Percentiles rank a stretch among this genome's conserved stretches.
phyloP scores from a whole-genome alignment of 345 rosid genomes.

The Salix caprea region DNA sequence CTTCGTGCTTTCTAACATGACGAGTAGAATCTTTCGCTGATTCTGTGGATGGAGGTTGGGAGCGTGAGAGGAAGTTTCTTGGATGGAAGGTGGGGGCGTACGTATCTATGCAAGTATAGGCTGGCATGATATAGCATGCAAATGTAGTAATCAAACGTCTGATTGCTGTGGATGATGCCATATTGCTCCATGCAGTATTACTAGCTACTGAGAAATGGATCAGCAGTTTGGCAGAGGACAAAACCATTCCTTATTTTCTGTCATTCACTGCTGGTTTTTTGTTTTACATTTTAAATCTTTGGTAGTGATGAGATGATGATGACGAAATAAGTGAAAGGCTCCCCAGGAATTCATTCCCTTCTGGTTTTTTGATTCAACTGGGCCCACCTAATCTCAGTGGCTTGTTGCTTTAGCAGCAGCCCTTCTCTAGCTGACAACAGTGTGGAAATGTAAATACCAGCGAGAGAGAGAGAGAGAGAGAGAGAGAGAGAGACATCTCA shows the following conservation, averaged over 20 bases:
- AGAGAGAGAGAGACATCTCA: background rate
- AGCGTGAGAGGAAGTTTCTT: background rate
- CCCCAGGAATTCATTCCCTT: background rate
- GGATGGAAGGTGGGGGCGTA: slow-evolving; percentile 11
- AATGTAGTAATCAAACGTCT: slow-evolving; percentile 27
- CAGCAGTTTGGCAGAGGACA: background rate
- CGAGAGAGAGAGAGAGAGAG: background rate
- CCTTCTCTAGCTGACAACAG: background rate
- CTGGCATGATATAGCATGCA: slow-evolving; percentile 52
- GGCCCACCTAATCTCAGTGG: slow-evolving; percentile 11
- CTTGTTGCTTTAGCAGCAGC: slow-evolving; percentile 7
- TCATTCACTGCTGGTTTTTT: background rate
- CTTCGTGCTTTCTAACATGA: too few relatives aligned
- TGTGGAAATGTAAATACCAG: background rate
- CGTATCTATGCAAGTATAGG: slow-evolving; percentile 25
- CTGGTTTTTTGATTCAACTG: background rate
- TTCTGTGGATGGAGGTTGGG: background rate
- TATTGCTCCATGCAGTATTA: background rate
- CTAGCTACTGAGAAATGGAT: background rate
- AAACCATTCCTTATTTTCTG: background rate
- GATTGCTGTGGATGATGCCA: slow-evolving; percentile 18
- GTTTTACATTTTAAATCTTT: background rate
- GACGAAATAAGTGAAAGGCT: background rate
- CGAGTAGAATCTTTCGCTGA: background rate
- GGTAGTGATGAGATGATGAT: background rate